phyloP scores from a whole-genome alignment of 2,329 filamentous ascomycete genomes.

The Neocatenulostroma microsporum region DNA sequence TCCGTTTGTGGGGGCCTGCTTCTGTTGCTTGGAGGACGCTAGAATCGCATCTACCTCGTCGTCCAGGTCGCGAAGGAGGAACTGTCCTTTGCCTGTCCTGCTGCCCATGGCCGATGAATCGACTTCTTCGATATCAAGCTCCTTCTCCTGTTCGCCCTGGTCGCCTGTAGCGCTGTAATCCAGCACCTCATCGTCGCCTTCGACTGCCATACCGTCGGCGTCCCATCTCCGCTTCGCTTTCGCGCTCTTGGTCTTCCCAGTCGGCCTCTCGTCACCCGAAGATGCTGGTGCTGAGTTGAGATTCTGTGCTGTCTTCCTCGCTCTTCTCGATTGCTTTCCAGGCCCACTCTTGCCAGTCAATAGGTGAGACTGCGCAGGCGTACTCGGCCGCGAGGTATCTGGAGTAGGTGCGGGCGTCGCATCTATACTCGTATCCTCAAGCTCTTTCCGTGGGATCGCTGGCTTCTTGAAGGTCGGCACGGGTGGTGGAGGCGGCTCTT shows the following conservation, averaged over 20 bases:
- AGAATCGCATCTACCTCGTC: conserved; percentile 90
- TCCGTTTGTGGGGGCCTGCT: conserved; percentile 40
- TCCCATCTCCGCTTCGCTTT: conserved; percentile 94
- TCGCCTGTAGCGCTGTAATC: conserved; percentile 71
- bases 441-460: conserved; percentile 18
- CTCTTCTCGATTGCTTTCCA: conserved; percentile 70
- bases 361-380: conserved; percentile 58
- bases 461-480: conserved; percentile 42
- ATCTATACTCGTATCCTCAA: conserved; percentile 51
- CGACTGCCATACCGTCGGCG: conserved; percentile 76
- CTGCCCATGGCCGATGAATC: conserved; percentile 77
- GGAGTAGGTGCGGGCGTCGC: conserved; percentile 63
- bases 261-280: conserved; percentile 71
- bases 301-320: conserved; percentile 57
- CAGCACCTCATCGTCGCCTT: conserved; percentile 68
- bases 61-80: conserved; percentile 85
- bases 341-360: conserved; percentile 68
- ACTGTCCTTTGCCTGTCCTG: conserved; percentile 79
- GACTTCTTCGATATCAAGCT: conserved; percentile 59
- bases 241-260: conserved; percentile 46
- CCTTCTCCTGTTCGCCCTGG: conserved; percentile 44
- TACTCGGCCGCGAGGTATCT: conserved; percentile 69
- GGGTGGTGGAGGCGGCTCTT: conserved; percentile 46
- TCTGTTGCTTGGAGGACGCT: conserved; percentile 65
- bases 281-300: conserved; percentile 55